phyloP scores from a whole-genome alignment of 108 stramenopile species.

The Cyclotella baltica region DNA sequence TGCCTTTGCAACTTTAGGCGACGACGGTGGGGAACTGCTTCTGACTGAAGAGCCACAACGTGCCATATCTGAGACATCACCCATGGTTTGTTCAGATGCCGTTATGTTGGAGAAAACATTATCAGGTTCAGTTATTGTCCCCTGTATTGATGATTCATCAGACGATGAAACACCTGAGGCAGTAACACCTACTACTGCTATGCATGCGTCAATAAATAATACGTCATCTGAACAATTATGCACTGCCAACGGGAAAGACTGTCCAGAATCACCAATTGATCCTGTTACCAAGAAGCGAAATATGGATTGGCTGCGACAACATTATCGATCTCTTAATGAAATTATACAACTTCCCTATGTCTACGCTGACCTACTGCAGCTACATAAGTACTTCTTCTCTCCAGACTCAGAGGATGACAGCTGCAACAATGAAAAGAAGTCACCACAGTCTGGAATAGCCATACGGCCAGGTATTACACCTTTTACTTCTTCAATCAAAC shows the following conservation, averaged over 20 bases:
- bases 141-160: slow-evolving; percentile 40
- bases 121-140: slow-evolving; percentile 64
- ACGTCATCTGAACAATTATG: slow-evolving; percentile 46
- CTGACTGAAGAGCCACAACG: slow-evolving; percentile 62
- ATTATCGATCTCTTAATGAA: slow-evolving; percentile 67
- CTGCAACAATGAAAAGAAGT: slow-evolving; percentile 25
- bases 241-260: slow-evolving; percentile 43
- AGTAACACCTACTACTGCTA: slow-evolving; percentile 3
- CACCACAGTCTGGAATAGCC: slow-evolving; percentile 3
- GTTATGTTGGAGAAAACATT: slow-evolving; percentile 76
- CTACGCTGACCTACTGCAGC: slow-evolving; percentile 78
- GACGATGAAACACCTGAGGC: slow-evolving; percentile 31
- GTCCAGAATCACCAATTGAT: slow-evolving; percentile 55
- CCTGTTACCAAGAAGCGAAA: slow-evolving; percentile 62
- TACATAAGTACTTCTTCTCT: slow-evolving; percentile 84
- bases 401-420: slow-evolving; percentile 69
- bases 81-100: slow-evolving; percentile 68
- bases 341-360: slow-evolving; percentile 73
- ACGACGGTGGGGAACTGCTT: slow-evolving; percentile 63
- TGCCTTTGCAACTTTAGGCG: slow-evolving; percentile 74
- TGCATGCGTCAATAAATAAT: slow-evolving; percentile 24
- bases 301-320: slow-evolving; percentile 74
- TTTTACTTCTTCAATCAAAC: background rate
- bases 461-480: slow-evolving; percentile 16
- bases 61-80: slow-evolving; percentile 61